Percentiles rank a stretch among this genome's conserved stretches.
Conservation (phyloP, 345 rosid species). For the Sisymbrium irio region DNA sequence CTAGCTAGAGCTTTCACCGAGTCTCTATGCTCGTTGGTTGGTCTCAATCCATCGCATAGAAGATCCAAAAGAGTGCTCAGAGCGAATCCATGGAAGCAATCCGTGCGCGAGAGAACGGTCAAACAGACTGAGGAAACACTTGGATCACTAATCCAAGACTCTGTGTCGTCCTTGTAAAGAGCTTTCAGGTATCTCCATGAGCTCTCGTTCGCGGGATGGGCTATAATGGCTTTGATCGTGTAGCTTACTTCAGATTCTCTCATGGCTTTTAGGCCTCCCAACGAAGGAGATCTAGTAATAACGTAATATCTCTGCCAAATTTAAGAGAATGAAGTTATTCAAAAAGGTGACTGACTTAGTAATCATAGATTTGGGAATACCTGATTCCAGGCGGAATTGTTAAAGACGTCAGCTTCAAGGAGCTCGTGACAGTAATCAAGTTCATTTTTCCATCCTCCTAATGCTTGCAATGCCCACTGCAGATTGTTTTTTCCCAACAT, state of each 20-base stretch:
- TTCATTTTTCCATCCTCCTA: slow-evolving; percentile 96
- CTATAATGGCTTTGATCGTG: slow-evolving; percentile 55
- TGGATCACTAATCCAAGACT: slow-evolving; percentile 54
- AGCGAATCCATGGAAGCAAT: slow-evolving; percentile 56
- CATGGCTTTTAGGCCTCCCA: slow-evolving; percentile 68
- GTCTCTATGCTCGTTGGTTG: slow-evolving; percentile 58
- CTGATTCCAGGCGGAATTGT: slow-evolving; percentile 99
- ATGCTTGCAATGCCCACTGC: slow-evolving; percentile 76
- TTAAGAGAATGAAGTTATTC: background rate
- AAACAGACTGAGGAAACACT: slow-evolving; percentile 62
- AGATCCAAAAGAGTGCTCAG: slow-evolving; percentile 77
- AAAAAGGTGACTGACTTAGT: background rate
- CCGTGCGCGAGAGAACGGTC: slow-evolving; percentile 43
- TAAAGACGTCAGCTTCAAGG: slow-evolving; percentile 73
- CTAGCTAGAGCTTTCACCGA: slow-evolving; percentile 48
- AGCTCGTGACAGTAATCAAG: slow-evolving; percentile 72
- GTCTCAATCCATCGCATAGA: slow-evolving; percentile 58
- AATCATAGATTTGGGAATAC: slow-evolving; percentile 32
- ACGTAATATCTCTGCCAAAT: slow-evolving; percentile 71
- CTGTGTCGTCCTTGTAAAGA: slow-evolving; percentile 58
- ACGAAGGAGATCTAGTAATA: slow-evolving; percentile 58
- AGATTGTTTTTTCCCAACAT: slow-evolving; percentile 20
- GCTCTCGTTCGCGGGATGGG: slow-evolving; percentile 72
- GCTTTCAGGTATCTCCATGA: slow-evolving; percentile 88
- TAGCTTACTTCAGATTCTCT: slow-evolving; percentile 76